phyloP scores from a whole-genome alignment of 2,329 filamentous ascomycete species.

The Beauveria medogensis region DNA sequence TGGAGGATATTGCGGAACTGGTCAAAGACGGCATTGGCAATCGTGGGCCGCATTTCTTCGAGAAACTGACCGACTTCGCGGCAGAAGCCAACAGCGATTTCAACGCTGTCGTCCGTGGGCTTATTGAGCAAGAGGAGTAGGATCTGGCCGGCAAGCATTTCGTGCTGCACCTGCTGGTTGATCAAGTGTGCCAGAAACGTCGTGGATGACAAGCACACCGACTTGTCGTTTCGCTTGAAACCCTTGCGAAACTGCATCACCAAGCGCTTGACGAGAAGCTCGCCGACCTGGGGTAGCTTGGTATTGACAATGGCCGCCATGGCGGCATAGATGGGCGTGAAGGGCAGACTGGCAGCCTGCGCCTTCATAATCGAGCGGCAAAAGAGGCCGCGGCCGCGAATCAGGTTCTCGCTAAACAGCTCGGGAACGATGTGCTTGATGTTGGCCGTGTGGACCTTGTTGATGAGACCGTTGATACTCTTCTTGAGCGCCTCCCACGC shows the following conservation, averaged over 20 bases:
- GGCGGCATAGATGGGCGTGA: conserved; percentile 91
- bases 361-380: conserved; percentile 98
- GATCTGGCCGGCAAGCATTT: conserved; percentile 89
- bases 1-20: conserved; percentile 93
- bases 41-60: conserved; percentile 88
- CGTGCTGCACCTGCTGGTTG: conserved; percentile 92
- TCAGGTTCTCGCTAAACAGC: conserved; percentile 87
- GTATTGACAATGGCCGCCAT: conserved; percentile 97
- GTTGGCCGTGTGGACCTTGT: conserved; percentile 97
- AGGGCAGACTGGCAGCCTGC: conserved; percentile 88
- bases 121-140: conserved; percentile 86
- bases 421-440: conserved; percentile 97
- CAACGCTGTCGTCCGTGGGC: conserved; percentile 93
- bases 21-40: conserved; percentile 86
- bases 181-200: conserved; percentile 93
- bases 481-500: conserved; percentile 99
- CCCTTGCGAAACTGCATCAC: conserved; percentile 92
- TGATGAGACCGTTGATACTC: conserved; percentile 96
- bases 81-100: conserved; percentile 91
- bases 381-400: conserved; percentile 85
- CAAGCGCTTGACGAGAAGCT: conserved; percentile 76
- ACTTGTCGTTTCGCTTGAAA: conserved; percentile 94
- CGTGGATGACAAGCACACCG: conserved; percentile 84
- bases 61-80: conserved; percentile 89
- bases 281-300: conserved; percentile 89